A percentile compares a stretch with the other conserved stretches of the same genome.
Conservation (phyloP, 768 basidiomycete species). For the Suillus ampliporus region DNA sequence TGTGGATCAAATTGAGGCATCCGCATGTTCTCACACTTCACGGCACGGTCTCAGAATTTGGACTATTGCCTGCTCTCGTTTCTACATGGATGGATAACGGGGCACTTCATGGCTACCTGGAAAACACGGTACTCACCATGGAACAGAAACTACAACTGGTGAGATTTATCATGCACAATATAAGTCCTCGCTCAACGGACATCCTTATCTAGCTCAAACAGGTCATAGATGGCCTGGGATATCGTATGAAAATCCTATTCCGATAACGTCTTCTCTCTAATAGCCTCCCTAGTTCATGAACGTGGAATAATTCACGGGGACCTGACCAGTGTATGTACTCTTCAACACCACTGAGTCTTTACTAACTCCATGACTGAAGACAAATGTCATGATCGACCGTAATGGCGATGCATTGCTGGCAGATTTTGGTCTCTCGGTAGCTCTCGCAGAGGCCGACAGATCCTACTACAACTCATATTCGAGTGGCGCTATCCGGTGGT, state of each 20-base stretch:
- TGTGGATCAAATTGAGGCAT: background rate
- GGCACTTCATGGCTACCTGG: background rate
- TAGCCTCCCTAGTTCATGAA: conserved; percentile 1
- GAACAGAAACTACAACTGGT: conserved; percentile 1
- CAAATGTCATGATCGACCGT: background rate
- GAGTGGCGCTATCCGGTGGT: conserved; percentile 2
- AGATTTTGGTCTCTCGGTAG: conserved; percentile 2
- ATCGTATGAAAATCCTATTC: background rate
- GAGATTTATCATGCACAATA: background rate
- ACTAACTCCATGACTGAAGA: background rate
- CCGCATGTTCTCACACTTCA: background rate
- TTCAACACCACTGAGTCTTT: background rate
- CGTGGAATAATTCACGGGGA: background rate
- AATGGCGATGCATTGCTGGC: background rate
- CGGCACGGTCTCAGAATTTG: conserved; percentile 1
- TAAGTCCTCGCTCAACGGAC: background rate
- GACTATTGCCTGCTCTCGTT: conserved; percentile 3
- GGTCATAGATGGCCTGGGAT: conserved; percentile 1
- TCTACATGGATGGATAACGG: conserved; percentile 1
- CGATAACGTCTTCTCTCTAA: background rate
- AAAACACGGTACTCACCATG: background rate
- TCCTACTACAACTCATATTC: background rate
- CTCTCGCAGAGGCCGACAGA: background rate
- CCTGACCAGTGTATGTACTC: conserved; percentile 4
- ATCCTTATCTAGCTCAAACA: background rate